Base-by-base conservation (phyloP, 2,329 filamentous ascomycete genomes). In the Fulvia fulva region DNA sequence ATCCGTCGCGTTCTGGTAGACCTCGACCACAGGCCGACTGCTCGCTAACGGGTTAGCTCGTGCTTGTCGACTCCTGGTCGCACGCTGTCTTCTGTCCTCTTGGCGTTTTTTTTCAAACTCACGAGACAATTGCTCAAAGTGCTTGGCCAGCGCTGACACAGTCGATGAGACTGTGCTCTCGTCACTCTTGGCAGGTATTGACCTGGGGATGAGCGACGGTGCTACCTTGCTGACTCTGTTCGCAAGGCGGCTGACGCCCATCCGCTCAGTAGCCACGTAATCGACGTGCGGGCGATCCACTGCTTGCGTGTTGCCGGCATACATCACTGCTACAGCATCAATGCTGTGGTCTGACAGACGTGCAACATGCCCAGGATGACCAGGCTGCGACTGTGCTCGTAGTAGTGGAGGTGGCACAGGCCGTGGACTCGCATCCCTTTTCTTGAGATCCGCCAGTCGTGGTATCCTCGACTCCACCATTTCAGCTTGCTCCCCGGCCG, bases 81-180 rank as follows among this genome's bases (percentile, higher is more conserved):
- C 89, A 59, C 90, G 81, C 71, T 91, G 88, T 67, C 87, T 88
- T 64, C 90, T 85, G 72, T 97, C 93, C 51, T 89, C 87, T 65
- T 95, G 84, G 46, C 94, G 85, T 75, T 99, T 93, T 68, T 93
- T 96, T 70, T 97, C 91, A 65, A 99, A 99, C 70, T 99, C 95
- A 23, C 92, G 87, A 67, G 91, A 97, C 57, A 99, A 81, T 73
- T 97, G 92, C 74, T 99, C 95, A 70, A 99, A 97, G 72, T 97
- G 94, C 66, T 90, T 90, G 19, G 94, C 91, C 51, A 99, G 80
- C n/a, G 87, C 91, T 8, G 91, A 95, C 2, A 99, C 94, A 67
- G 89, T 90, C 3, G 89, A 85, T 7, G 37, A 25, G 19, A 58
- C 59, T 19, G 55, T 55, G 22, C 45, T 59, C 53, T 87, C 83